phyloP scores from a whole-genome alignment of 305 asterid genomes.

The Fraxinus platypoda region DNA sequence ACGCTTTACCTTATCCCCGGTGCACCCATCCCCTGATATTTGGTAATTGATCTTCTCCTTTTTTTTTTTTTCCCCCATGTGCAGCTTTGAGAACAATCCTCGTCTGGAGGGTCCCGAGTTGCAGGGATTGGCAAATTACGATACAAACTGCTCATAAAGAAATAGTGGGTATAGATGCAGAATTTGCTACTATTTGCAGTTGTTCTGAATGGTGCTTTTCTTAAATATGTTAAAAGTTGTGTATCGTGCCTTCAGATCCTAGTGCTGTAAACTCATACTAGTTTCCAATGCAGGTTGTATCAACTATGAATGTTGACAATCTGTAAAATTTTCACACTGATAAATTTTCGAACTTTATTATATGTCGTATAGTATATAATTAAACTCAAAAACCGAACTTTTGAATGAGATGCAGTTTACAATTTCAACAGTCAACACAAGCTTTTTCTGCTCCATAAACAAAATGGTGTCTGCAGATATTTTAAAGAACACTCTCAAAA shows the following conservation, averaged over 20 bases:
- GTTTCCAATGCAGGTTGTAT: conserved; percentile 23
- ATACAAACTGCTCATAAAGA: conserved; percentile 46
- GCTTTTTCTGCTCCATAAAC: not conserved
- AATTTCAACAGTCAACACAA: conserved; percentile 2
- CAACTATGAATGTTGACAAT: conserved; percentile 12
- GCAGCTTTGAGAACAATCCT: conserved; percentile 92
- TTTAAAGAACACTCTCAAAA: conserved; percentile 20
- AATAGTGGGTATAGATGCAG: not conserved
- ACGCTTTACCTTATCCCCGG: not conserved
- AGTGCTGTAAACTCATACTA: conserved; percentile 18
- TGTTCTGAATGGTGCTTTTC: not conserved
- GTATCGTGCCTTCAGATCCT: not conserved
- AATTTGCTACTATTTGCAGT: not conserved
- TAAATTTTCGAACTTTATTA: conserved; percentile 10
- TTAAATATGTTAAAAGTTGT: not conserved
- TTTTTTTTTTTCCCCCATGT: conserved; percentile 1
- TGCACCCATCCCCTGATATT: not conserved
- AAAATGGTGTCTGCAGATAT: conserved; percentile 21
- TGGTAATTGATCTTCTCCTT: not conserved
- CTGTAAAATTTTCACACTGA: not conserved
- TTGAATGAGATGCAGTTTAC: conserved; percentile 4
- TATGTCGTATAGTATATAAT: not conserved
- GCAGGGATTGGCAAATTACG: conserved; percentile 89
- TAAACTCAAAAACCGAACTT: not conserved
- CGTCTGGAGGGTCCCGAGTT: conserved; percentile 92